A percentile compares a stretch with the other conserved stretches of the same genome.
Conservation (phyloP, 805 yeast genomes). For the Sugiyamaella smithiae region DNA sequence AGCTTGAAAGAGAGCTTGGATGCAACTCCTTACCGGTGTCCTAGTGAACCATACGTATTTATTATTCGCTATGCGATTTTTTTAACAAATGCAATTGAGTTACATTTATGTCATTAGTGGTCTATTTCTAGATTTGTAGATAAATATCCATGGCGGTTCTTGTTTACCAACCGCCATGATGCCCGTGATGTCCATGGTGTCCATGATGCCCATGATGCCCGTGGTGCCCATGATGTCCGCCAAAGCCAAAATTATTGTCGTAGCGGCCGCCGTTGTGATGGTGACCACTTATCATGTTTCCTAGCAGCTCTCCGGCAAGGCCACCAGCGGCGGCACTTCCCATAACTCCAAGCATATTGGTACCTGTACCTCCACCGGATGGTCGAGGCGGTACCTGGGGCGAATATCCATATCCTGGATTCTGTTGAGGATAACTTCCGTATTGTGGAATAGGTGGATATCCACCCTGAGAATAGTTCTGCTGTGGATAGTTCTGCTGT, state of each 20-base stretch:
- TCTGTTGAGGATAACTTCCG: neutral
- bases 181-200: neutral
- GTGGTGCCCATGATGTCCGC: neutral
- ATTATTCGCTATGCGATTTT: neutral
- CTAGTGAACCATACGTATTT: neutral
- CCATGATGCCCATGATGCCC: neutral
- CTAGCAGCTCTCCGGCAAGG: neutral
- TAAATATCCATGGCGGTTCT: too few relatives aligned
- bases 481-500: neutral
- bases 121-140: too few relatives aligned
- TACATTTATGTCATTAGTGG: too few relatives aligned
- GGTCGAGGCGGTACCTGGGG: neutral
- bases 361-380: too few relatives aligned
- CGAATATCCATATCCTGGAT: neutral
- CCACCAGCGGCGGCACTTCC: constrained; percentile 3
- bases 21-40: neutral
- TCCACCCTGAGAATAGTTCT: neutral
- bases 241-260: neutral
- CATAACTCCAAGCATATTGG: neutral
- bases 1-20: constrained; percentile 8
- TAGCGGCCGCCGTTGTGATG: neutral
- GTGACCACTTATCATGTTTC: neutral
- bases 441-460: neutral
- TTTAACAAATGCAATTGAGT: neutral
- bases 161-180: too few relatives aligned